A percentile compares a stretch with the other conserved stretches of the same genome.
Evolutionary conservation across 225 moss, liverwort and hornwort genomes (phyloP).

Genomic region (Bryoerythrophyllum caledonicum): DNA sequence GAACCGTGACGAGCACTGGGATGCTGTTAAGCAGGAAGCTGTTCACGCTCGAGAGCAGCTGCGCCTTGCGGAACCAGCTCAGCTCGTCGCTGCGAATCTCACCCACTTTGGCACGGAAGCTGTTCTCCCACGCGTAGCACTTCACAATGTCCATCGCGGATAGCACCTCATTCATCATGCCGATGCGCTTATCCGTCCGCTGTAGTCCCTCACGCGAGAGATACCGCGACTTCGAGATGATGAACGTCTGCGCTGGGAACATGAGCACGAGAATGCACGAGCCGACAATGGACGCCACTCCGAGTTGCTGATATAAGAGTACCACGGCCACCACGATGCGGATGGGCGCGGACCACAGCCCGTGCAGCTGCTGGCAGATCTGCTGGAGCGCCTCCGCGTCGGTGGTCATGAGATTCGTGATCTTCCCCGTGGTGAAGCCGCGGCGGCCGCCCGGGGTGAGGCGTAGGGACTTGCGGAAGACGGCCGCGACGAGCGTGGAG

Average conservation of each 20-base stretch:
- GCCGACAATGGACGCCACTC: constrained; percentile 32
- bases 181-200: constrained; percentile 49
- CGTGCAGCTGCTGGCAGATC: constrained; percentile 77
- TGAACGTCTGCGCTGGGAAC: constrained; percentile 40
- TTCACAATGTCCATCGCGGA: constrained; percentile 66
- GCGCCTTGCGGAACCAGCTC: constrained; percentile 42
- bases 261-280: constrained; percentile 36
- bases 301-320: constrained; percentile 39
- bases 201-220: constrained; percentile 27
- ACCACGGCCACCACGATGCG: constrained; percentile 59
- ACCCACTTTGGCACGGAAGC: constrained; percentile 33
- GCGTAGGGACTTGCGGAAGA: constrained; percentile 73
- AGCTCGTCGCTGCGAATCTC: constrained; percentile 35
- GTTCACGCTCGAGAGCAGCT: constrained; percentile 42
- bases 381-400: constrained; percentile 79
- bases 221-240: constrained; percentile 24
- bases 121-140: constrained; percentile 68
- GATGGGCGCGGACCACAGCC: constrained; percentile 74
- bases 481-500: constrained; percentile 54
- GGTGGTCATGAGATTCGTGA: constrained; percentile 82
- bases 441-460: constrained; percentile 69
- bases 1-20: constrained; percentile 37
- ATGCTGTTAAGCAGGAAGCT: constrained; percentile 39
- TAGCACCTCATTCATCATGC: constrained; percentile 47
- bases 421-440: constrained; percentile 71